Conservation (phyloP, 2,329 filamentous ascomycete genomes). For the Ophiocordyceps camponoti-rufipedis region DNA sequence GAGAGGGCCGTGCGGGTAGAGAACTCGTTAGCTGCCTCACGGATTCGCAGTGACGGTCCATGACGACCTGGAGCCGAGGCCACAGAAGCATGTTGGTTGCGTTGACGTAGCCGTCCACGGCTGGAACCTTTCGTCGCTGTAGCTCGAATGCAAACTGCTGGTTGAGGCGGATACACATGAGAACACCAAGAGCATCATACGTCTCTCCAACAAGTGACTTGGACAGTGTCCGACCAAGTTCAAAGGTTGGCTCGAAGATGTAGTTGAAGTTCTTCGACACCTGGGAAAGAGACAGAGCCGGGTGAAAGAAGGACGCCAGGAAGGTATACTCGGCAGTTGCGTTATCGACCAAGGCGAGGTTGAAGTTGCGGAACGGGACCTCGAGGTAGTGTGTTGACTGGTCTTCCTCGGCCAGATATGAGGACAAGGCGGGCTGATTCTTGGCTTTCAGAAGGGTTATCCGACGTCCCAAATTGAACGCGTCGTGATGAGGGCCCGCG, state of each 20-base stretch:
- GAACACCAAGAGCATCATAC: constrained; percentile 67
- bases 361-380: constrained; percentile 83
- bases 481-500: constrained; percentile 52
- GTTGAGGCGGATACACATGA: constrained; percentile 85
- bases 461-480: constrained; percentile 75
- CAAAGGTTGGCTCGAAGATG: constrained; percentile 79
- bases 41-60: constrained; percentile 84
- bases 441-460: constrained; percentile 62
- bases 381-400: constrained; percentile 74
- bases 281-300: constrained; percentile 53
- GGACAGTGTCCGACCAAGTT: constrained; percentile 61
- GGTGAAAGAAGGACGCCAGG: constrained; percentile 73
- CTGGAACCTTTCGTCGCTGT: constrained; percentile 76
- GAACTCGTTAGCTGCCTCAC: constrained; percentile 44
- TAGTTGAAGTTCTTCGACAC: constrained; percentile 72
- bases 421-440: constrained; percentile 61
- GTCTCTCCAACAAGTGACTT: constrained; percentile 59
- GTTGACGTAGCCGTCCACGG: constrained; percentile 83
- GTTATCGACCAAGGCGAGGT: constrained; percentile 84
- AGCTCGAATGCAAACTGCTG: constrained; percentile 90
- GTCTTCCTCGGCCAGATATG: constrained; percentile 83
- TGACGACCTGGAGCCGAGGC: constrained; percentile 86
- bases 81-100: constrained; percentile 90
- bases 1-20: constrained; percentile 26
- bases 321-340: constrained; percentile 91